phyloP scores from a whole-genome alignment of 495 filamentous ascomycete genomes.

The Hypomontagnella monticulosa region DNA sequence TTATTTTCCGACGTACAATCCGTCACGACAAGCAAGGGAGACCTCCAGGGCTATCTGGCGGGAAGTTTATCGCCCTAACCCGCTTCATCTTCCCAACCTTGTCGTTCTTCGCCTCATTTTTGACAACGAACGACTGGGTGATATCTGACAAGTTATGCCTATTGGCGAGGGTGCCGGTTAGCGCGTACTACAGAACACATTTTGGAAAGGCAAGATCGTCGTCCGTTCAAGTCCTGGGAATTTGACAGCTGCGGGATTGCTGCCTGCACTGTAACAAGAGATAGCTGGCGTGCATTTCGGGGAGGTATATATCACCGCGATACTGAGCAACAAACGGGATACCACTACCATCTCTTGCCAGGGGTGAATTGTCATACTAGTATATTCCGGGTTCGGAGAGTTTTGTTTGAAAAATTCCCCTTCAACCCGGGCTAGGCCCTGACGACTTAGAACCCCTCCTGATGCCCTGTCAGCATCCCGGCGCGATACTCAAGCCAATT shows the following conservation, averaged over 20 bases:
- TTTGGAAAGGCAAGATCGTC: conserved; percentile 7
- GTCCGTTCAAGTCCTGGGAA: conserved; percentile 1
- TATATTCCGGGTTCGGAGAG: conserved; percentile 27
- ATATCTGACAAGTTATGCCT: background rate
- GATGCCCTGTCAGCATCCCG: conserved; percentile 20
- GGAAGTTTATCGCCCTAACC: conserved; percentile 3
- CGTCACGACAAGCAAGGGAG: background rate
- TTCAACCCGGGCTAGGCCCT: conserved; percentile 21
- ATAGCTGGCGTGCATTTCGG: conserved; percentile 8
- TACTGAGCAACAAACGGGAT: conserved; percentile 18
- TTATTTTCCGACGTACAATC: conserved; percentile 35
- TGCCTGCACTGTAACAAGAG: conserved; percentile 21
- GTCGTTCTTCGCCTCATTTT: conserved; percentile 20
- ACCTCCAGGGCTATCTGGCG: conserved; percentile 6
- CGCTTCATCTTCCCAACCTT: conserved; percentile 9
- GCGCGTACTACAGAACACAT: conserved; percentile 4
- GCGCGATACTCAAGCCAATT: conserved; percentile 23
- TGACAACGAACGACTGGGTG: conserved; percentile 16
- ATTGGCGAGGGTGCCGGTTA: conserved; percentile 2
- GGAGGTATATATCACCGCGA: conserved; percentile 4
- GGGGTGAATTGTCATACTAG: conserved; percentile 30
- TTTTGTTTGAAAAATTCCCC: conserved; percentile 34
- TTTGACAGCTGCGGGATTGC: conserved; percentile 27
- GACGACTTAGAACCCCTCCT: conserved; percentile 11
- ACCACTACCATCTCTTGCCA: conserved; percentile 8